Base-by-base conservation (phyloP, 2,329 filamentous ascomycete species). In the Metarhizium brunneum region DNA sequence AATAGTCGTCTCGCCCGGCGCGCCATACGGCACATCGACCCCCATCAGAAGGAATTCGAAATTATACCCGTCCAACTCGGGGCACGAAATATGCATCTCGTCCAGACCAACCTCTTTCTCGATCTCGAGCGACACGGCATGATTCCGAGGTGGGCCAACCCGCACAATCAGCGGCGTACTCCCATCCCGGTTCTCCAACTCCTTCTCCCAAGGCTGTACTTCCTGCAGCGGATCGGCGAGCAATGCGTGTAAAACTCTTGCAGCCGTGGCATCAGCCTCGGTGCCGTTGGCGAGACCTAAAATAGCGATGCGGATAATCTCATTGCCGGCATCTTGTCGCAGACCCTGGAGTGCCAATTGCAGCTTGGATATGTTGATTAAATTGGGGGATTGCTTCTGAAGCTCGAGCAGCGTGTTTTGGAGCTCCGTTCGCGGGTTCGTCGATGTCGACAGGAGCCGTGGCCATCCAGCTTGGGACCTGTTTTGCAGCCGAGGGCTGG, bases 281-380 rank as follows among this genome's bases (percentile, higher is more conserved):
- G 67, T 64, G 47, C 68, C 71, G 50, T 69, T 65, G 16, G 64
- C 66, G 32, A 83, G 65, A 10, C 77, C 79, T 7, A 85, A 66
- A 50, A 86, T 72, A 14, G 82, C 83, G 56, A 86, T 73, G 18
- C 83, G 75, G 36, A 85, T 75, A 2, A 79, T 75, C 66, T 86
- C 83, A 40, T 76, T 65, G 4, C 83, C 83, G 0, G 79, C 70
- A 2, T 68, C 64, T 64, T 86, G 80, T 38, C 79, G 76, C 57
- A 86, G 67, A 25, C 87, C 84, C 59, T 83, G 79, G 25, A 90
- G 71, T 13, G 87, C 88, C 62, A 92, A 79, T 68, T 89, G 85
- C 49, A 92, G 67, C 55, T 86, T 78, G 35, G 86, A 83, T n/a
- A 86, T 76, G 64, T 87, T 87, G 54, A 88, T 77, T 62, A 84